phyloP scores from a whole-genome alignment of 1,139 yeast genomes.

The Suhomyces yuchorum region DNA sequence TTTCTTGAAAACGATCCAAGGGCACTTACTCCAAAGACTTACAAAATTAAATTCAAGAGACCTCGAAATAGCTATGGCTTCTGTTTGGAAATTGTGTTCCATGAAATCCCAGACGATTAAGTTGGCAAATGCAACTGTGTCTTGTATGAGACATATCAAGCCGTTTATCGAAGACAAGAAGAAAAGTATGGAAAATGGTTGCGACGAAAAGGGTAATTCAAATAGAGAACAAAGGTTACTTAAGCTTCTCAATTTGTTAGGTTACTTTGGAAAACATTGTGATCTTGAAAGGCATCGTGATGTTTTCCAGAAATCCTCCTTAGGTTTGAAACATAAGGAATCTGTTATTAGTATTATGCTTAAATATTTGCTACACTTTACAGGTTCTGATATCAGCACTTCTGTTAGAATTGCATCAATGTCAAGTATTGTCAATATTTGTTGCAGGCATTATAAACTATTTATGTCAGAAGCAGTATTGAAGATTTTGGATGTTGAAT shows the following conservation, averaged over 20 bases:
- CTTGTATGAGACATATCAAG: constrained; percentile 53
- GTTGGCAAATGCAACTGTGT: constrained; percentile 60
- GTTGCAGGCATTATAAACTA: constrained; percentile 61
- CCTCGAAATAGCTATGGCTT: constrained; percentile 68
- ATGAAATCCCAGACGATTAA: constrained; percentile 48
- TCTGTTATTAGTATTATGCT: constrained; percentile 57
- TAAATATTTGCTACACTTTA: constrained; percentile 56
- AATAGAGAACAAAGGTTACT: constrained; percentile 47
- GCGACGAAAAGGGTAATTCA: neutral
- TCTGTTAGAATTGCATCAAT: constrained; percentile 53
- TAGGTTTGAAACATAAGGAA: constrained; percentile 54
- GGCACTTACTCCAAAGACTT: constrained; percentile 52
- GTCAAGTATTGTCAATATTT: constrained; percentile 56
- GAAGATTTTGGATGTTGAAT: constrained; percentile 53
- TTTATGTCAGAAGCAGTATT: constrained; percentile 59
- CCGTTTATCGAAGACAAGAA: constrained; percentile 38
- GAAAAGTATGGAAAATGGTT: constrained; percentile 19
- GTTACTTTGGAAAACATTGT: constrained; percentile 71
- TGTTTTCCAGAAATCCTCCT: constrained; percentile 38
- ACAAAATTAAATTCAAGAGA: constrained; percentile 62
- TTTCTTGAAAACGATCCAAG: constrained; percentile 54
- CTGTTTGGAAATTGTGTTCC: constrained; percentile 57
- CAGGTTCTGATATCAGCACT: constrained; percentile 28
- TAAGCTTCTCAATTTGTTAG: constrained; percentile 63
- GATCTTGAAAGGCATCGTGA: constrained; percentile 51